Evolutionary conservation across 2,329 filamentous ascomycete species (phyloP).

Genomic region (Botrytis fragariae): DNA sequence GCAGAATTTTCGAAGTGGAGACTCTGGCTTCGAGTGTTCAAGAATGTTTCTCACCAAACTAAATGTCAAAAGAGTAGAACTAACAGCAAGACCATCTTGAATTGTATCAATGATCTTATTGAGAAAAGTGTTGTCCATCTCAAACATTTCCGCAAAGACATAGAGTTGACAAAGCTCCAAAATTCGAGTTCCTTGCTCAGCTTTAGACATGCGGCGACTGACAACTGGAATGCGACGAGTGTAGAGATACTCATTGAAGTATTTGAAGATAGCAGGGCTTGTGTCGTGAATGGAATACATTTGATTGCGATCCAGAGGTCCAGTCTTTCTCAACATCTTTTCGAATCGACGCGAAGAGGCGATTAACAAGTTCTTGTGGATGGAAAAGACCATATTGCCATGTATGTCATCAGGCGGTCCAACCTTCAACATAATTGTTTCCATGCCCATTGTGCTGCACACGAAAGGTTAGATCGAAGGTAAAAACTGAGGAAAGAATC

Average conservation of each 20-base stretch:
- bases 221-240: slow-evolving; percentile 22
- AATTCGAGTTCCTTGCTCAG: slow-evolving; percentile 16
- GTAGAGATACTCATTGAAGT: slow-evolving; percentile 30
- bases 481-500: background rate
- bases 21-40: slow-evolving; percentile 13
- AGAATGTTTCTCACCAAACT: slow-evolving; percentile 25
- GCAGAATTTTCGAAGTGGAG: slow-evolving; percentile 28
- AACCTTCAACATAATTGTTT: slow-evolving; percentile 6
- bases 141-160: slow-evolving; percentile 24
- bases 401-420: background rate
- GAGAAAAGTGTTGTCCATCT: slow-evolving; percentile 16
- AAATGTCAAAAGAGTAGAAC: slow-evolving; percentile 21
- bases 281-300: slow-evolving; percentile 12
- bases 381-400: slow-evolving; percentile 4
- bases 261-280: slow-evolving; percentile 23
- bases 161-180: slow-evolving; percentile 28
- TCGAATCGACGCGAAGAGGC: background rate
- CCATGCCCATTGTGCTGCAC: slow-evolving; percentile 7
- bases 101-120: slow-evolving; percentile 33
- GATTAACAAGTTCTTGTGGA: slow-evolving; percentile 9
- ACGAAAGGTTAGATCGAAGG: background rate
- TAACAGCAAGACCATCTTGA: slow-evolving; percentile 29
- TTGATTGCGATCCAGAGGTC: background rate
- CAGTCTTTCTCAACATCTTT: background rate
- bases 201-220: background rate